Evolutionary conservation across 208 protist genomes (phyloP).

Genomic region (Acanthamoeba culbertsoni): DNA sequence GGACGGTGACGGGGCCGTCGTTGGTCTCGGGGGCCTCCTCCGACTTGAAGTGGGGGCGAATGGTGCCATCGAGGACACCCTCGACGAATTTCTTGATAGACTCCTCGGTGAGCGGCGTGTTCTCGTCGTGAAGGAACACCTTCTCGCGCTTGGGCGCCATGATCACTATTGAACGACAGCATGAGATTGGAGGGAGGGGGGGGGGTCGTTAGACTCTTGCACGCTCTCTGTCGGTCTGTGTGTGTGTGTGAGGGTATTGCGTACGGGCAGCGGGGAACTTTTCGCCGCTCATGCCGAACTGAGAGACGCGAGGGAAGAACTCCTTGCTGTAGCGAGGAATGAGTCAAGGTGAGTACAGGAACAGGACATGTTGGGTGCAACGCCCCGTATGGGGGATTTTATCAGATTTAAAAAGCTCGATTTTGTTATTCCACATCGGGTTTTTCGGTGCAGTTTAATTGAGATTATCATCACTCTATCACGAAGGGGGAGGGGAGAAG

Average conservation of each 20-base stretch:
- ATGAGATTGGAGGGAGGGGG: background rate
- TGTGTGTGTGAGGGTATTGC: background rate
- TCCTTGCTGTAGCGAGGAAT: background rate
- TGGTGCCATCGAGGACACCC: constrained; percentile 19
- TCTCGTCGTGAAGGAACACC: background rate
- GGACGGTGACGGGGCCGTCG: constrained; percentile 64
- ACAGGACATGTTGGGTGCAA: background rate
- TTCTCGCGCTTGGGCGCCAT: constrained; percentile 22
- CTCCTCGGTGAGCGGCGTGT: background rate
- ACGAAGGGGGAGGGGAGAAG: background rate
- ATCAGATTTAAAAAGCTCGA: constrained; percentile 51
- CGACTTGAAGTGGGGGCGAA: constrained; percentile 59
- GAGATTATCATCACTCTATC: background rate
- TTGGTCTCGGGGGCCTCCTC: constrained; percentile 67
- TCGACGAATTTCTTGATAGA: background rate
- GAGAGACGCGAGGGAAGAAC: background rate
- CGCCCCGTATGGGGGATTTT: background rate
- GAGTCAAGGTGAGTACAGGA: background rate
- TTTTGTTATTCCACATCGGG: background rate
- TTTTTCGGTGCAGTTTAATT: background rate
- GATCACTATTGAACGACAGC: background rate
- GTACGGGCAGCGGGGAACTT: constrained; percentile 39
- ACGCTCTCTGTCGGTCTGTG: no score
- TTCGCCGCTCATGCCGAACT: constrained; percentile 25
- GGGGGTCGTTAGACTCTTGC: background rate